A percentile compares a stretch with the other conserved stretches of the same genome.
Conservation (phyloP, 75 land plant species). For the Ceratopteris richardii region DNA sequence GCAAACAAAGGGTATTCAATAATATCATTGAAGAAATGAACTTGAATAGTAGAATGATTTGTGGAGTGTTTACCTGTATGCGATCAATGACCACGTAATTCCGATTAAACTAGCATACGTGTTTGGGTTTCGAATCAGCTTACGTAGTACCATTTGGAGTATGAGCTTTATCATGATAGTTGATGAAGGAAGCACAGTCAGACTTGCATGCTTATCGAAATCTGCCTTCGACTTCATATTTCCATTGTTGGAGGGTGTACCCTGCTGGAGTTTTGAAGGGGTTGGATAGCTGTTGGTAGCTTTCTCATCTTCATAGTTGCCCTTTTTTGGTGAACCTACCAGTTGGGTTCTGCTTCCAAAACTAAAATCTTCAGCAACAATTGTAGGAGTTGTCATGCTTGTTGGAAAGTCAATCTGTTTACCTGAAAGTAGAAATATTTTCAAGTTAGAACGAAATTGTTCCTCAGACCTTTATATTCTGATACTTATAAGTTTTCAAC, state of each 20-base stretch:
- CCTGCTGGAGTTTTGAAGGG: background rate
- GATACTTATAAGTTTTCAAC: too few species aligned
- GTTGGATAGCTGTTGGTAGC: background rate
- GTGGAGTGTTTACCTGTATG: slow-evolving; percentile 46
- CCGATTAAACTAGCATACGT: slow-evolving; percentile 60
- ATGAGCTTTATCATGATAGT: slow-evolving; percentile 24
- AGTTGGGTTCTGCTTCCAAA: slow-evolving; percentile 21
- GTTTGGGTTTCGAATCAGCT: slow-evolving; percentile 66
- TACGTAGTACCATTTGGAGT: slow-evolving; percentile 37
- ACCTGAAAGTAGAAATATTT: background rate
- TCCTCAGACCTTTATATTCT: too few species aligned
- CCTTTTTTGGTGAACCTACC: background rate
- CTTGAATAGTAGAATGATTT: too few species aligned
- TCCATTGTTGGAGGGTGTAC: slow-evolving; percentile 13
- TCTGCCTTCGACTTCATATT: background rate
- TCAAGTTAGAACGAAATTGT: too few species aligned
- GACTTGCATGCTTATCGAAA: background rate
- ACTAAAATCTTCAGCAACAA: slow-evolving; percentile 25
- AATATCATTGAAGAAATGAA: too few species aligned
- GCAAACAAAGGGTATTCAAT: too few species aligned
- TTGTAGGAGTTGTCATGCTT: background rate
- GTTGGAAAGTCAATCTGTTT: background rate
- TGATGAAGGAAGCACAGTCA: slow-evolving; percentile 10
- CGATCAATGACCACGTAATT: slow-evolving; percentile 56
- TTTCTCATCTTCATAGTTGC: background rate